Base-by-base conservation (phyloP, 495 filamentous ascomycete species). In the Thozetella sp. region DNA sequence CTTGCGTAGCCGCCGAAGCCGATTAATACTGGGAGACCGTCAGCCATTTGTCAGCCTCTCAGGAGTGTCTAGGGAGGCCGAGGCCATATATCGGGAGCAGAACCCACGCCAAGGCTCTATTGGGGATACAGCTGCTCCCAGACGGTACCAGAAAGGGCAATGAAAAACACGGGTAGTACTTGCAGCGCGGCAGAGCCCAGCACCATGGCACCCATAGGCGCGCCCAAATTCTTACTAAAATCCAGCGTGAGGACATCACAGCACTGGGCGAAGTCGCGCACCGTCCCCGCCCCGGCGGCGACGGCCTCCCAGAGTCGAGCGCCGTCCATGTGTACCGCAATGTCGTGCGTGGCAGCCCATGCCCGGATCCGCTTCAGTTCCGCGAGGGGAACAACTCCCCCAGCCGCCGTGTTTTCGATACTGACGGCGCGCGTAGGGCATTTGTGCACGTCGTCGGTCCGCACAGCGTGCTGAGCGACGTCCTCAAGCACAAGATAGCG, bases 171-270 rank as follows among this genome's bases (percentile, higher is more conserved):
- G n/a, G n/a, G n/a, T n/a, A n/a, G n/a, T n/a, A n/a, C n/a, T n/a
- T n/a, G n/a, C 59, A 90, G 86, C 0, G 72, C 69, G 53, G 78
- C 66, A 2, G 73, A 80, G 0, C 90, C 91, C 1, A 92, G 80
- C n/a, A 96, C 75, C 54, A 93, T 88, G 48, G 84, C 88, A 1
- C 93, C 93, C 45, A 95, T 86, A 0, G 93, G 93, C 0, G 93
- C 93, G 0, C 93, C 93, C 0, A 96, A 75, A 0, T 90, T 90
- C 72, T 97, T 97, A 11, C 83, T 86, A 63, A 97, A 92, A 69
- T 90, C 94, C 11, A 96, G 75, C 55, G 81, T 87, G 0, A 93
- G 77, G 54, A 85, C 90, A 62, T 97, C 93, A 61, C 92, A 88
- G 37, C 86, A 76, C 25, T 65, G 78, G 11, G 86, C 77, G 61